A percentile compares a stretch with the other conserved stretches of the same genome.
These are phyloP conservation scores for Zizania palustris DNA, from an alignment of 202 grass and related monocot genomes.

Conservation along the genomic window DNA sequence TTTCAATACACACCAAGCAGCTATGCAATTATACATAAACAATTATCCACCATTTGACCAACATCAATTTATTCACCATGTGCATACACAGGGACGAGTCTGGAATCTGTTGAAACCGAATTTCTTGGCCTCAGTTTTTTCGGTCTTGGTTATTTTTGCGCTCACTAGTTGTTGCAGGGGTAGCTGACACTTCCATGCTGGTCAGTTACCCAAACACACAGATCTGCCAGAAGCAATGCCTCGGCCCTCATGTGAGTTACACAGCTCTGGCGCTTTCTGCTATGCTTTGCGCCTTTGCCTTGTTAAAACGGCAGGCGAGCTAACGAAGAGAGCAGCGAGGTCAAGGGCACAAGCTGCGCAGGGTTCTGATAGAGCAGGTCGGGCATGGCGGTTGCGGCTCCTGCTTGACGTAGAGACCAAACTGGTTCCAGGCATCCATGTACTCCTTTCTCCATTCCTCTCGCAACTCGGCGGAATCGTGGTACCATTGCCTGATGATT, in stretches of 20 bases:
- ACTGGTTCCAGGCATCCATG: constrained; percentile 66
- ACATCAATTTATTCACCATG: constrained; percentile 5
- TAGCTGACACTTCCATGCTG: background rate
- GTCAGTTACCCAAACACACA: background rate
- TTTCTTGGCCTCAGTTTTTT: no score
- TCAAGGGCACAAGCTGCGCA: constrained; percentile 71
- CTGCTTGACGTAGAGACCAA: constrained; percentile 44
- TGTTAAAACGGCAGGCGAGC: constrained; percentile 12
- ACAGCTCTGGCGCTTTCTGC: background rate
- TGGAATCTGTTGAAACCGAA: no score
- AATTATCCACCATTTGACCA: constrained; percentile 28
- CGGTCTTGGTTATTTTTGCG: no score
- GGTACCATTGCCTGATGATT: constrained; percentile 78
- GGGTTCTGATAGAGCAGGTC: constrained; percentile 74
- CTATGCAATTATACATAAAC: constrained; percentile 8
- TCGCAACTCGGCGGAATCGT: constrained; percentile 63
- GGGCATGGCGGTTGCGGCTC: constrained; percentile 50
- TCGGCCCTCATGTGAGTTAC: background rate
- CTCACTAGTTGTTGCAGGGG: background rate
- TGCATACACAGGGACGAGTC: background rate
- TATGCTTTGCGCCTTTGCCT: constrained; percentile 14
- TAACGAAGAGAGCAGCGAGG: constrained; percentile 2
- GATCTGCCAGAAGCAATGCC: background rate
- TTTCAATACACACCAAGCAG: background rate
- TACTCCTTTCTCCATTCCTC: constrained; percentile 89